Conservation (phyloP, 768 basidiomycete species). For the Postia placenta region DNA sequence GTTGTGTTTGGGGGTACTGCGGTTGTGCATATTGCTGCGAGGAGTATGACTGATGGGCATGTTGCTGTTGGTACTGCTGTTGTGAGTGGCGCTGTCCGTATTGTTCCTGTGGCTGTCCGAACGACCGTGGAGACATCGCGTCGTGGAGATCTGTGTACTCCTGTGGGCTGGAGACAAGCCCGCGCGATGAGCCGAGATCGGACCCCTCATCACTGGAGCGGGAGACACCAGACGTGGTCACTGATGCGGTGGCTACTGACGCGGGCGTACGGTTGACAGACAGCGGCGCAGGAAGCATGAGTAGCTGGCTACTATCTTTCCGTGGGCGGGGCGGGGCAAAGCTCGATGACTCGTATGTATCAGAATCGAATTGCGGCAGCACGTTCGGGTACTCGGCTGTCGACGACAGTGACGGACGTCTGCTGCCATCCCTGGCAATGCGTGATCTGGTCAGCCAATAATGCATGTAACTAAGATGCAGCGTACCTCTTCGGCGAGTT, state of each 20-base stretch:
- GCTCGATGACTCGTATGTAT: slow-evolving; percentile 54
- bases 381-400: slow-evolving; percentile 64
- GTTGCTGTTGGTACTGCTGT: slow-evolving; percentile 1
- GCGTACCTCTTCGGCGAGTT: slow-evolving; percentile 53
- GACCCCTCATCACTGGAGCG: slow-evolving; percentile 41
- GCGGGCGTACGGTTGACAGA: slow-evolving; percentile 49
- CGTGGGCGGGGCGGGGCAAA: slow-evolving; percentile 41
- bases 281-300: slow-evolving; percentile 73
- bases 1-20: slow-evolving; percentile 6
- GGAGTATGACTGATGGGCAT: slow-evolving; percentile 2
- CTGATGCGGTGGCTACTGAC: slow-evolving; percentile 32
- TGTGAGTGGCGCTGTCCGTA: too few species aligned
- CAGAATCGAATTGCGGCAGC: slow-evolving; percentile 47
- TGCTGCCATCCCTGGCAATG: slow-evolving; percentile 24
- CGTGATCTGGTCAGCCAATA: slow-evolving; percentile 5
- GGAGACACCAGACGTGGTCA: slow-evolving; percentile 36
- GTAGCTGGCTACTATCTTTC: slow-evolving; percentile 62
- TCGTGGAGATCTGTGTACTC: slow-evolving; percentile 13
- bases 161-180: slow-evolving; percentile 31
- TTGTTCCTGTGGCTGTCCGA: neutral
- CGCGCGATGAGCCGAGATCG: slow-evolving; percentile 37
- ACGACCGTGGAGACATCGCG: slow-evolving; percentile 4
- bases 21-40: neutral
- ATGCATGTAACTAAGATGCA: slow-evolving; percentile 4
- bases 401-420: slow-evolving; percentile 74